Percentiles rank a stretch among this genome's conserved stretches.
Conservation (phyloP, 2,329 filamentous ascomycete species). For the Diaporthe vexans region DNA sequence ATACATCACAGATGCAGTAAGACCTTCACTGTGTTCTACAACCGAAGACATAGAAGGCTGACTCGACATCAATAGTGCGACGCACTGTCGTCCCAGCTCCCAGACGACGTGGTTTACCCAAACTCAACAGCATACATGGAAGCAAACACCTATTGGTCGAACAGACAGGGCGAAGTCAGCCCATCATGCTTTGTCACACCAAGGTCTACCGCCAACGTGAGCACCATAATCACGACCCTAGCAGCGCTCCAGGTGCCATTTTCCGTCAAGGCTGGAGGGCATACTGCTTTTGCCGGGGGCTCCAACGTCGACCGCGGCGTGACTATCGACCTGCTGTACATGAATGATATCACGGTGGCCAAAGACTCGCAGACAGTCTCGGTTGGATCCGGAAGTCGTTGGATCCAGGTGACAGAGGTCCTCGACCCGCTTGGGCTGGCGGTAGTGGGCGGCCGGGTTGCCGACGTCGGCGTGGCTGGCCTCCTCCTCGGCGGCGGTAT, state of each 20-base stretch:
- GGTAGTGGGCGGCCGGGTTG: conserved; percentile 59
- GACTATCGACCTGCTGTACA: conserved; percentile 19
- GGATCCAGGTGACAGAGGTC: conserved; percentile 57
- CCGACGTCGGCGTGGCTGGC: conserved; percentile 59
- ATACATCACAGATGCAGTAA: background rate
- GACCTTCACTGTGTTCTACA: background rate
- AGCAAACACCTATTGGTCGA: conserved; percentile 51
- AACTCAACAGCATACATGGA: conserved; percentile 44
- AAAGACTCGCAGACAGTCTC: conserved; percentile 52
- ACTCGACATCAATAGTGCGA: background rate
- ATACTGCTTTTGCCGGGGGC: conserved; percentile 22
- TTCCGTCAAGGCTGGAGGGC: conserved; percentile 30
- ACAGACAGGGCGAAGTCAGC: conserved; percentile 45
- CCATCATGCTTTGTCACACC: conserved; percentile 26
- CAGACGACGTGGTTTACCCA: conserved; percentile 44
- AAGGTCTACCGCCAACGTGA: conserved; percentile 10
- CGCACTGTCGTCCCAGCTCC: conserved; percentile 41
- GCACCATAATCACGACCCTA: conserved; percentile 11
- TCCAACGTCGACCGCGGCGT: conserved; percentile 31
- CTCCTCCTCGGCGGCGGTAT: conserved; percentile 63
- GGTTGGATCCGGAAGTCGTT: conserved; percentile 60
- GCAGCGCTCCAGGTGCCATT: conserved; percentile 38
- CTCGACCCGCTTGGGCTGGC: conserved; percentile 57
- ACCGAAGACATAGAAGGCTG: background rate
- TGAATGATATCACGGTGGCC: conserved; percentile 47